These are phyloP conservation scores for Pulchroboletus neoregius DNA, from an alignment of 1,284 basidiomycete genomes.

Conservation along the genomic window DNA sequence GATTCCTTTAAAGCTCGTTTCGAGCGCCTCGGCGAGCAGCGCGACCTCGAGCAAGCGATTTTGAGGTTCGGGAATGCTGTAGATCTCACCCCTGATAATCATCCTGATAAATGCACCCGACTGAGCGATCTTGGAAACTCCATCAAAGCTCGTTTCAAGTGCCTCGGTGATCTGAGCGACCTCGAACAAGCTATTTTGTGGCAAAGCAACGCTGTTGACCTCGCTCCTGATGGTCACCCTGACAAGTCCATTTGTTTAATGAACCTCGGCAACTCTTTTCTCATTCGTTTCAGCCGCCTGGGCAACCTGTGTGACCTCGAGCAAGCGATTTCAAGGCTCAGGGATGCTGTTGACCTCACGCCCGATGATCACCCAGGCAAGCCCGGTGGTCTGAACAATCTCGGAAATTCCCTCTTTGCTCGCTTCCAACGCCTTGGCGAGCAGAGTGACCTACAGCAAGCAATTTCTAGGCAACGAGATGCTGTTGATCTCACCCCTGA, in stretches of 20 bases:
- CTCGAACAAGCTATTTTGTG: conserved; percentile 10
- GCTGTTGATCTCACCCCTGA: neutral
- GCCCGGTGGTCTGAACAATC: neutral
- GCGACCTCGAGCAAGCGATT: conserved; percentile 6
- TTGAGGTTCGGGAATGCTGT: neutral
- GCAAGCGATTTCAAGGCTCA: conserved; percentile 1
- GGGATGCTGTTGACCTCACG: neutral
- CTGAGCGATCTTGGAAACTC: conserved; percentile 2
- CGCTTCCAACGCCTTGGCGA: conserved; percentile 3
- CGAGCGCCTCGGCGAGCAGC: neutral
- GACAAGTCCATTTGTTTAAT: neutral
- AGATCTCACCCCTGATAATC: neutral
- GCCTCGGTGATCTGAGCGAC: neutral
- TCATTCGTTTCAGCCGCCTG: conserved; percentile 2
- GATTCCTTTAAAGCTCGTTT: neutral
- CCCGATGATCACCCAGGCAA: conserved; percentile 1
- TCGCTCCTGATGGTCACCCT: neutral
- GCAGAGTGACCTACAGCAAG: conserved; percentile 1
- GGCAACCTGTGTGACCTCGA: conserved; percentile 6
- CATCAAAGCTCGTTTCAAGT: conserved; percentile 1
- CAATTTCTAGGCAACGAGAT: conserved; percentile 2
- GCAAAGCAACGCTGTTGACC: neutral
- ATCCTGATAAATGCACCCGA: neutral
- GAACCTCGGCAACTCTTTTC: neutral
- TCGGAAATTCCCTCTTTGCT: neutral